Evolutionary conservation across 179 eudicot genomes (phyloP).

Genomic region (Dionaea muscipula): DNA sequence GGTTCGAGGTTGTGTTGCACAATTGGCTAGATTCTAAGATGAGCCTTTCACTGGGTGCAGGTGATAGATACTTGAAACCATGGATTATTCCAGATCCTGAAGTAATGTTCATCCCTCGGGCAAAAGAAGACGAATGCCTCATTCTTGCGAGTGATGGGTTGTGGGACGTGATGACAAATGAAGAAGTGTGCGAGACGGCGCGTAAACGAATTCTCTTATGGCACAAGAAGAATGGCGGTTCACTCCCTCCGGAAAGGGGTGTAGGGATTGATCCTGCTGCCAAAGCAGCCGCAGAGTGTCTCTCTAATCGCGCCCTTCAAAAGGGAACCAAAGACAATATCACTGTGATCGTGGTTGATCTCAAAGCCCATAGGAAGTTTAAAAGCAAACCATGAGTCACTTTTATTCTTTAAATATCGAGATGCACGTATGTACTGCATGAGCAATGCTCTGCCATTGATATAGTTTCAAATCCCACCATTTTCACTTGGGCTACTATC

Average conservation of each 20-base stretch:
- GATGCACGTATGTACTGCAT: too few relatives aligned
- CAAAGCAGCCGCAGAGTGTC: constrained; percentile 33
- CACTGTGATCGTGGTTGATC: constrained; percentile 29
- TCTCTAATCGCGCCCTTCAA: constrained; percentile 26
- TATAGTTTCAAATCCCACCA: not conserved
- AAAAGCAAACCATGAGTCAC: constrained; percentile 17
- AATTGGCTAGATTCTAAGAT: not conserved
- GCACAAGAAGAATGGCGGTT: constrained; percentile 29
- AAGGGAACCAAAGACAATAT: constrained; percentile 38
- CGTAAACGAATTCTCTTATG: constrained; percentile 30
- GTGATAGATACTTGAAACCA: constrained; percentile 34
- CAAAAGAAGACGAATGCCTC: constrained; percentile 33
- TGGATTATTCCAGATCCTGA: constrained; percentile 39
- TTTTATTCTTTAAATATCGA: not conserved
- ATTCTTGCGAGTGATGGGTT: constrained; percentile 38
- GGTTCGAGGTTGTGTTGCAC: too few relatives aligned
- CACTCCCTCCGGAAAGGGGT: constrained; percentile 21
- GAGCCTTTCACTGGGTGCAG: constrained; percentile 14
- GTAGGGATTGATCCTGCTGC: constrained; percentile 31
- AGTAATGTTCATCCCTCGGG: constrained; percentile 29
- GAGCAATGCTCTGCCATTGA: not conserved
- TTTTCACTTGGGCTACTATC: constrained; percentile 2
- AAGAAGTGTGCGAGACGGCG: constrained; percentile 33
- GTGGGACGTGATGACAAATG: constrained; percentile 40
- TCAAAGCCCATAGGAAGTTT: constrained; percentile 30